Conservation (phyloP, 2,329 filamentous ascomycete species). For the Exophiala dermatitidis region DNA sequence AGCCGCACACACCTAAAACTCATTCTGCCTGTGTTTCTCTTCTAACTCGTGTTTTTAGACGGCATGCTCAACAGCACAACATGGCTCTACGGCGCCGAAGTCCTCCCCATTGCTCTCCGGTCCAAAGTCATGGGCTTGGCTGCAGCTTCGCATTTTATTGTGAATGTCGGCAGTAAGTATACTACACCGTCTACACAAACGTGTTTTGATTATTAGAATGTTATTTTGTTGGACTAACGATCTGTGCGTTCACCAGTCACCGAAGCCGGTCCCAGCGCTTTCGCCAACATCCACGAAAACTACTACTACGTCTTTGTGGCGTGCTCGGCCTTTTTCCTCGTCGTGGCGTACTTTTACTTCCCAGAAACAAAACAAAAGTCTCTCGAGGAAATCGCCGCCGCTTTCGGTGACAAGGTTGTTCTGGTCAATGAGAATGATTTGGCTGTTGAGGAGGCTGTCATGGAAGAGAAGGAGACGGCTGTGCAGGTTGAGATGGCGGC, state of each 20-base stretch:
- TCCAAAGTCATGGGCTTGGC: constrained; percentile 79
- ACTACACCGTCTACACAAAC: not conserved
- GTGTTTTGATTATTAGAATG: no score
- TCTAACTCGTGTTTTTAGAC: not conserved
- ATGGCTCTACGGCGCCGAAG: constrained; percentile 74
- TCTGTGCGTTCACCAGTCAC: constrained; percentile 29
- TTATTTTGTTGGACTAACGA: not conserved
- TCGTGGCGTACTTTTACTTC: constrained; percentile 49
- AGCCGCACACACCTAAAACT: constrained; percentile 17
- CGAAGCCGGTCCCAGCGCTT: constrained; percentile 50
- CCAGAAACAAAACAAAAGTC: constrained; percentile 46
- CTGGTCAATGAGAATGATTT: constrained; percentile 24
- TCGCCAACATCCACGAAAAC: constrained; percentile 52
- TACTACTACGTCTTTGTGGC: constrained; percentile 56
- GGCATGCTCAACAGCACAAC: constrained; percentile 53
- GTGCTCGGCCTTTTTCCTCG: constrained; percentile 47
- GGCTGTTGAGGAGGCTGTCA: constrained; percentile 24
- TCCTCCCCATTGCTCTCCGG: constrained; percentile 81
- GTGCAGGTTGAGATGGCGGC: constrained; percentile 13
- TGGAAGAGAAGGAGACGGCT: constrained; percentile 21
- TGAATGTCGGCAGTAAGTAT: constrained; percentile 44
- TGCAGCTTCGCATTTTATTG: constrained; percentile 71
- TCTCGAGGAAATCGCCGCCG: constrained; percentile 44
- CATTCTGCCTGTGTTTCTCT: not conserved
- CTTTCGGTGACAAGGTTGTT: constrained; percentile 44